phyloP scores from a whole-genome alignment of 2,329 filamentous ascomycete genomes.

The Paradendryphiella salina region DNA sequence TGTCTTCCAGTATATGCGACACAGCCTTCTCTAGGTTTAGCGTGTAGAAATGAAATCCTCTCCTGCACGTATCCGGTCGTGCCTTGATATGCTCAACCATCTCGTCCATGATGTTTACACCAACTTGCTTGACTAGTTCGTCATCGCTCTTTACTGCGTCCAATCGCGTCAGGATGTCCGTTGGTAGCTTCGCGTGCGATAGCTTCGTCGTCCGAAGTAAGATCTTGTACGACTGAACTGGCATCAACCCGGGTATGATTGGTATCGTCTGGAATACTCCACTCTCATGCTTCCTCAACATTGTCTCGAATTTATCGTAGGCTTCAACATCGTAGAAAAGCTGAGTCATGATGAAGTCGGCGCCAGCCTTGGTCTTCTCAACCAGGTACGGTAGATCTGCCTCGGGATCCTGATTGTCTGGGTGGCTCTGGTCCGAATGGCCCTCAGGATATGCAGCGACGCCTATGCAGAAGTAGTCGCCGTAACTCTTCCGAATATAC shows the following conservation, averaged over 20 bases:
- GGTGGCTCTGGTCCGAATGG: conserved; percentile 87
- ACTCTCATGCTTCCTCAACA: conserved; percentile 76
- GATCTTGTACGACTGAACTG: conserved; percentile 96
- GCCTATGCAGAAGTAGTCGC: conserved; percentile 94
- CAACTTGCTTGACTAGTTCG: conserved; percentile 76
- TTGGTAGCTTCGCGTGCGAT: conserved; percentile 82
- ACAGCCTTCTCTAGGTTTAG: conserved; percentile 96
- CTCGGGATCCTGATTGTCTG: conserved; percentile 68
- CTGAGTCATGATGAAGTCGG: conserved; percentile 98
- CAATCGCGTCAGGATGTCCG: conserved; percentile 68
- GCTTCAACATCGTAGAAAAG: conserved; percentile 90
- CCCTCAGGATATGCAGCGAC: conserved; percentile 95
- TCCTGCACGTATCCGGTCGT: conserved; percentile 48
- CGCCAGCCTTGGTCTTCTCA: conserved; percentile 87
- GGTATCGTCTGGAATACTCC: conserved; percentile 83
- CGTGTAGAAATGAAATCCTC: conserved; percentile 96
- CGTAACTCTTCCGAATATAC: conserved; percentile 84
- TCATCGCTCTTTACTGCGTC: conserved; percentile 77
- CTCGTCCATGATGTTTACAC: conserved; percentile 81
- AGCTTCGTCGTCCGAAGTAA: conserved; percentile 91
- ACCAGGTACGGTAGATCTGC: conserved; percentile 83
- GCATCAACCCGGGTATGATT: conserved; percentile 95
- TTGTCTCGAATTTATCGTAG: conserved; percentile 78
- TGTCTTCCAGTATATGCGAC: conserved; percentile 85
- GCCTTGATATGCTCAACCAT: conserved; percentile 78